Evolutionary conservation across 116 monocot genomes (phyloP).

Genomic region (Iris pallida): DNA sequence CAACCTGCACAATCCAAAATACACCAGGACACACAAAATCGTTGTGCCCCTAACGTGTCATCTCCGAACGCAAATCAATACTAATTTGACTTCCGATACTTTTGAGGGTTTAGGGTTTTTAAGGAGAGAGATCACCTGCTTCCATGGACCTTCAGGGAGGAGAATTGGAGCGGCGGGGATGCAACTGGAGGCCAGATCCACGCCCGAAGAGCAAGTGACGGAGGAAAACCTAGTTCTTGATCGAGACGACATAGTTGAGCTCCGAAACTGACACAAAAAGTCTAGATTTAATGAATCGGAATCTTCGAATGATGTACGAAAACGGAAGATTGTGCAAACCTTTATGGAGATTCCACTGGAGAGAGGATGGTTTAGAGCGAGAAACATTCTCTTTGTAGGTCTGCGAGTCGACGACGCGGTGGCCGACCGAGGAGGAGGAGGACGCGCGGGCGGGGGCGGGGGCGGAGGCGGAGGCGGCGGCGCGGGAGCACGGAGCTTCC

Average conservation of each 20-base stretch:
- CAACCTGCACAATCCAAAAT: too few species aligned
- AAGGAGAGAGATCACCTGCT: conserved; percentile 34
- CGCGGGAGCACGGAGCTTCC: too few species aligned
- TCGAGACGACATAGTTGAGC: background rate
- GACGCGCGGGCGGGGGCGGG: too few species aligned
- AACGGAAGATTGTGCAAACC: background rate
- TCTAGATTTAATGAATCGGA: background rate
- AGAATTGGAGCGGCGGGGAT: conserved; percentile 73
- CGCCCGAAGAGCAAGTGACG: background rate
- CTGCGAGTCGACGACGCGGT: too few species aligned
- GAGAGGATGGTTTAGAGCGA: background rate
- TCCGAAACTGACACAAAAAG: conserved; percentile 9
- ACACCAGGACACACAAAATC: too few species aligned
- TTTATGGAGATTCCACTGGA: background rate
- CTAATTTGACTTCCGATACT: too few species aligned
- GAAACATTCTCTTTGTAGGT: background rate
- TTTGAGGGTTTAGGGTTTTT: too few species aligned
- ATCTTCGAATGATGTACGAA: background rate
- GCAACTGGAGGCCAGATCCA: conserved; percentile 11
- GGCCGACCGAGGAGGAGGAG: too few species aligned
- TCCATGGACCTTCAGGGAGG: conserved; percentile 90
- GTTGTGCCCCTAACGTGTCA: too few species aligned
- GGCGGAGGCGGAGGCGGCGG: too few species aligned
- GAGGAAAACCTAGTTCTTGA: conserved; percentile 11
- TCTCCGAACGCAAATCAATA: too few species aligned